A percentile compares a stretch with the other conserved stretches of the same genome.
Evolutionary conservation across 805 yeast genomes (phyloP).

Genomic region (Suhomyces pyralidae): DNA sequence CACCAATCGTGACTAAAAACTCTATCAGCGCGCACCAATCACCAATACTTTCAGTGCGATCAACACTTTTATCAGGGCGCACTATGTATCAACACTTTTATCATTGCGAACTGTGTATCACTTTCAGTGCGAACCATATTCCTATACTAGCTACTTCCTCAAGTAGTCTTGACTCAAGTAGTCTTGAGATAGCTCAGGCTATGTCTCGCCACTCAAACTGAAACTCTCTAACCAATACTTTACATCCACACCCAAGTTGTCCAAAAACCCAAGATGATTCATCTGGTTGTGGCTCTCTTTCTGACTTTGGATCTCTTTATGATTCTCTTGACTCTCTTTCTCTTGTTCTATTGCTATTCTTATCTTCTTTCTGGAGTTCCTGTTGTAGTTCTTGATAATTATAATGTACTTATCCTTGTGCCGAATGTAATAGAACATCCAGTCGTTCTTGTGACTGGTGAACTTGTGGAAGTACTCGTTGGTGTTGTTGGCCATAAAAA

Average conservation of each 20-base stretch:
- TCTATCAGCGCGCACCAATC: too few relatives aligned
- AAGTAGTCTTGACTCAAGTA: too few relatives aligned
- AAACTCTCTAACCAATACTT: conserved; percentile 38
- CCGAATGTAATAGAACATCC: conserved; percentile 41
- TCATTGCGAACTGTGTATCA: too few relatives aligned
- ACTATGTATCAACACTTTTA: too few relatives aligned
- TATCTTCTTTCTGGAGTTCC: conserved; percentile 14
- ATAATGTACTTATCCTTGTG: conserved; percentile 29
- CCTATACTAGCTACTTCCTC: too few relatives aligned
- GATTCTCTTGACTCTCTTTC: conserved; percentile 6
- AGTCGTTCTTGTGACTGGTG: conserved; percentile 34
- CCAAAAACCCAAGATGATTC: conserved; percentile 37
- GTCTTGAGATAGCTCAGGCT: too few relatives aligned
- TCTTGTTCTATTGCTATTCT: not conserved
- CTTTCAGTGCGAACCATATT: too few relatives aligned
- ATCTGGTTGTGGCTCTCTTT: conserved; percentile 19
- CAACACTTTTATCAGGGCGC: too few relatives aligned
- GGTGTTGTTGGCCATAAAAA: conserved; percentile 20
- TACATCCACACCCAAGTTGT: conserved; percentile 42
- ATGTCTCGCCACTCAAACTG: conserved; percentile 17
- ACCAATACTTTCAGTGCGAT: too few relatives aligned
- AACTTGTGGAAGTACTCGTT: conserved; percentile 42
- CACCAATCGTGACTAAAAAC: too few relatives aligned
- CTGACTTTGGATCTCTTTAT: conserved; percentile 17
- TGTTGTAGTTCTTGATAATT: conserved; percentile 33